phyloP scores from a whole-genome alignment of 2,329 filamentous ascomycete genomes.

The Arachnomyces sp. region DNA sequence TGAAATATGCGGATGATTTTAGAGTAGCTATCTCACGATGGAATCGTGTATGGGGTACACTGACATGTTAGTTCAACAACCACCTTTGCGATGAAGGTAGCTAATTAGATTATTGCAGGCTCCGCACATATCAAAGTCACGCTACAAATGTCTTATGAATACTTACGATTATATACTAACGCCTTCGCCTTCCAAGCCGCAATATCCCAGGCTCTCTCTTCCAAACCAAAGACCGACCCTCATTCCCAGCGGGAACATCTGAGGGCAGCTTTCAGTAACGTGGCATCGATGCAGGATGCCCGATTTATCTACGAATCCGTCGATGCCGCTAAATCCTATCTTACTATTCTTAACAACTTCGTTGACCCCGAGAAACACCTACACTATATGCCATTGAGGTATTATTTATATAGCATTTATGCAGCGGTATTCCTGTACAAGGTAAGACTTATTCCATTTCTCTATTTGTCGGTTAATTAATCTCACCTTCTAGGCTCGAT shows the following conservation, averaged over 20 bases:
- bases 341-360: conserved; percentile 53
- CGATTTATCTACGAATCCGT: conserved; percentile 61
- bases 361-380: conserved; percentile 53
- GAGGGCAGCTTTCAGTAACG: conserved; percentile 43
- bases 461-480: conserved; percentile 1
- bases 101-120: conserved; percentile 28
- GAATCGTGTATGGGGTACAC: conserved; percentile 62
- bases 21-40: conserved; percentile 60
- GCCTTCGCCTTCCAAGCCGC: conserved; percentile 70
- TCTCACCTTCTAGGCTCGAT: conserved; percentile 38
- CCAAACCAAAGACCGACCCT: conserved; percentile 29
- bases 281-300: conserved; percentile 55
- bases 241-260: conserved; percentile 33
- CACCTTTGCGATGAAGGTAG: not conserved
- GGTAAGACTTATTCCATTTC: conserved; percentile 24
- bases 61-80: conserved; percentile 47
- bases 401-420: conserved; percentile 57
- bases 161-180: conserved; percentile 65
- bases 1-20: conserved; percentile 69
- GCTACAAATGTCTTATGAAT: conserved; percentile 63
- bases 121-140: conserved; percentile 60
- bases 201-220: conserved; percentile 44
- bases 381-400: conserved; percentile 58
- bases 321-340: conserved; percentile 55
- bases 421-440: conserved; percentile 61